Conservation (phyloP, 192 early-diverging fungal genomes). For the Coemansia umbellata region DNA sequence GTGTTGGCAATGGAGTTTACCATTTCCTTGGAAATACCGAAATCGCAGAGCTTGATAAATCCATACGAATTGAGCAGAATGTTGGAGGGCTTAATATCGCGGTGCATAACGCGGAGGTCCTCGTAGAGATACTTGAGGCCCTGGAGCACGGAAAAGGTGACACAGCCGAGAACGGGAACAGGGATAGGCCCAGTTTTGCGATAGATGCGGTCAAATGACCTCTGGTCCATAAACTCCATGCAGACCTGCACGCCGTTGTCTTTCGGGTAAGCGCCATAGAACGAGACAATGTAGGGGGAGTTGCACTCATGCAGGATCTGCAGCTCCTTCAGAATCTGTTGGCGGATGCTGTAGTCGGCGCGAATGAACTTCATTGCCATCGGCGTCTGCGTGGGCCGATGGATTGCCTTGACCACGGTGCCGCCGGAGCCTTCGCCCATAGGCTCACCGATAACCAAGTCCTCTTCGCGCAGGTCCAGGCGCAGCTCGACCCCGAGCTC, state of each 20-base stretch:
- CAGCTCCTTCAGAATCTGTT: slow-evolving; percentile 92
- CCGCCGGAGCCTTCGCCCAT: slow-evolving; percentile 94
- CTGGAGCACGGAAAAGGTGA: slow-evolving; percentile 74
- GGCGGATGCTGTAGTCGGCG: slow-evolving; percentile 69
- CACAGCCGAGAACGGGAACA: slow-evolving; percentile 79
- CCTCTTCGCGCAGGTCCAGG: slow-evolving; percentile 74
- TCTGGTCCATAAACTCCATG: slow-evolving; percentile 97
- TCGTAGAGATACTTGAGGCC: slow-evolving; percentile 84
- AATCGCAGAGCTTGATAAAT: slow-evolving; percentile 79
- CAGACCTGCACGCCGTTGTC: slow-evolving; percentile 86
- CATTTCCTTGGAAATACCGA: slow-evolving; percentile 89
- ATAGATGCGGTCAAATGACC: slow-evolving; percentile 90
- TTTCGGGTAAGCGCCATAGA: slow-evolving; percentile 91
- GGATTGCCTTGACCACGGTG: slow-evolving; percentile 79
- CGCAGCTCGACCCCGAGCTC: slow-evolving; percentile 71
- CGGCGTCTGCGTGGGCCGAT: slow-evolving; percentile 80
- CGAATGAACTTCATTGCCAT: slow-evolving; percentile 86
- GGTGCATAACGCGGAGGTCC: slow-evolving; percentile 88
- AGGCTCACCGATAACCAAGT: slow-evolving; percentile 71
- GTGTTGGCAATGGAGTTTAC: slow-evolving; percentile 80
- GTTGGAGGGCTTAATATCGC: slow-evolving; percentile 89
- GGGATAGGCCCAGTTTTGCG: slow-evolving; percentile 87
- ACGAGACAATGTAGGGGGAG: slow-evolving; percentile 91
- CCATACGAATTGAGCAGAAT: slow-evolving; percentile 77
- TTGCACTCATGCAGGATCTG: slow-evolving; percentile 95